These are phyloP conservation scores for Lasiodiplodia gonubiensis DNA, from an alignment of 2,329 filamentous ascomycete genomes.

Conservation along the genomic window DNA sequence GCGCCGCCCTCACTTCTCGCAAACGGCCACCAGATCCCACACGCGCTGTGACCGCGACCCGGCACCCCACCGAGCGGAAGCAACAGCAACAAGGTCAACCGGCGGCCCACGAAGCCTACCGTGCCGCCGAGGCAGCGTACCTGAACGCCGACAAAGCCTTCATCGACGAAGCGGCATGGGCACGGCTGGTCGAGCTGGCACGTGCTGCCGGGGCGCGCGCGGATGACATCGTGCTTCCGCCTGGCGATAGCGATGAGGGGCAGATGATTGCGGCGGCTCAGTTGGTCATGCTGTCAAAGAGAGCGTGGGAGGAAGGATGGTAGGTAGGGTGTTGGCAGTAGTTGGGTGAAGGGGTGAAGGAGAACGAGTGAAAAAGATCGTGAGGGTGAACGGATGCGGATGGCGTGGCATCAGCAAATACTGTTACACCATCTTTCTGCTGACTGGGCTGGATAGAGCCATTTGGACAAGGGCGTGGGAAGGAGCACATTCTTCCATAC, in stretches of 20 bases:
- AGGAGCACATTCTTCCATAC: neutral
- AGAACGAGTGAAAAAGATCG: neutral
- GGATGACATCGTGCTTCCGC: no score
- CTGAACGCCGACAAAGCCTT: no score
- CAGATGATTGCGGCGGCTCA: neutral
- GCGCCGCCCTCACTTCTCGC: no score
- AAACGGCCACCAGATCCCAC: no score
- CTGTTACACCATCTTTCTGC: neutral
- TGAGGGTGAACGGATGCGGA: neutral
- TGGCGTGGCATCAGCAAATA: neutral
- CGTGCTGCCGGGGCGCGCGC: no score
- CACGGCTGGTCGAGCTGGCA: no score
- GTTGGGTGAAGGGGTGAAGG: neutral
- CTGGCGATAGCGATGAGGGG: neutral
- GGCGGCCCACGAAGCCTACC: no score
- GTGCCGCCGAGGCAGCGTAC: no score
- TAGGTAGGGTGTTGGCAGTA: neutral
- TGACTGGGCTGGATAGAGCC: neutral
- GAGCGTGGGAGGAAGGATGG: neutral
- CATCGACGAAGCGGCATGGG: no score
- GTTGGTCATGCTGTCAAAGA: neutral
- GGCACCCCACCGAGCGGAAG: no score
- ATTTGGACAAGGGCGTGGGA: neutral
- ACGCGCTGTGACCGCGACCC: no score
- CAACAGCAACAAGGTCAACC: no score